Percentiles rank a stretch among this genome's conserved stretches.
Conservation (phyloP, 805 yeast species). For the Teunomyces kruisii region DNA sequence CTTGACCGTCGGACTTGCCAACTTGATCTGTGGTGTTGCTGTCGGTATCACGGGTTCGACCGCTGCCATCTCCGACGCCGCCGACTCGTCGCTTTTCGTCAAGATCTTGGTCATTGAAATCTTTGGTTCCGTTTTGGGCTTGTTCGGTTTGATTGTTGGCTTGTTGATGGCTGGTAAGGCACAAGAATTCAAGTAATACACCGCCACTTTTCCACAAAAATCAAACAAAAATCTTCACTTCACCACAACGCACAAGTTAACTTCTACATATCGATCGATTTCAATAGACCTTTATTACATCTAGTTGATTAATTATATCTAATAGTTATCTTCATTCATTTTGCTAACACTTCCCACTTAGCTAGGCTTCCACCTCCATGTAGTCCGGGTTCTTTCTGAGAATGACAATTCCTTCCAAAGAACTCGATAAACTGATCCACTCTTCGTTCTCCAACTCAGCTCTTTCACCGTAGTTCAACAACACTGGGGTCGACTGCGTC, state of each 20-base stretch:
- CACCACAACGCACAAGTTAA: too few relatives aligned
- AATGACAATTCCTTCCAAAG: conserved; percentile 91
- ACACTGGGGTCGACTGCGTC: conserved; percentile 95
- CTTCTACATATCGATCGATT: conserved; percentile 2
- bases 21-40: conserved; percentile 93
- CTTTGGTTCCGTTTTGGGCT: conserved; percentile 93
- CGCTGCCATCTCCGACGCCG: conserved; percentile 98
- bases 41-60: conserved; percentile 98
- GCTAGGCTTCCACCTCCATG: conserved; percentile 54
- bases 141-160: conserved; percentile 95
- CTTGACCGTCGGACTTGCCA: conserved; percentile 88
- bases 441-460: conserved; percentile 93
- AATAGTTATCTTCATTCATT: neutral
- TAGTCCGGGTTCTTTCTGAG: conserved; percentile 87
- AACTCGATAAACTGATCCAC: conserved; percentile 75
- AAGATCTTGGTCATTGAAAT: conserved; percentile 96
- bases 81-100: conserved; percentile 91
- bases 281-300: neutral
- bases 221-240: neutral
- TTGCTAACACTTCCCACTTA: neutral
- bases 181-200: conserved; percentile 66
- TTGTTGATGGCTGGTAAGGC: conserved; percentile 97
- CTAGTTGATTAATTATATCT: conserved; percentile 1
- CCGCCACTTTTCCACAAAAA: neutral
- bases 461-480: conserved; percentile 89